These are phyloP conservation scores for Fomitopsis schrenkii DNA, from an alignment of 1,284 basidiomycete genomes.

Conservation along the genomic window DNA sequence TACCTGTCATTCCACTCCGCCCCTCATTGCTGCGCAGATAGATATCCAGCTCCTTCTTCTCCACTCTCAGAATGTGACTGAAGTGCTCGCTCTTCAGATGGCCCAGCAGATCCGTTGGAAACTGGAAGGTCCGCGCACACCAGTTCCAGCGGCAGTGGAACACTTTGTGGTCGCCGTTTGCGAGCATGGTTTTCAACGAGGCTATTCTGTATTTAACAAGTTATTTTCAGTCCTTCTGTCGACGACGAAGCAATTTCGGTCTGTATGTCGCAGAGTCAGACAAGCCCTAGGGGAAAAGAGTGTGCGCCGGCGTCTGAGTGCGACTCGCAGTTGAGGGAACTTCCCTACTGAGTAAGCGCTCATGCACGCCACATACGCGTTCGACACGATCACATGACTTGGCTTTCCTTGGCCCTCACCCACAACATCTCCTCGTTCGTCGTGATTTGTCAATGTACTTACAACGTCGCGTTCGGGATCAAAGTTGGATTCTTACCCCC, in stretches of 20 bases:
- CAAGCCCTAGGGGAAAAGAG: no score
- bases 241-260: no score
- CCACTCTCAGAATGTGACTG: slow-evolving; percentile 12
- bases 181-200: background rate
- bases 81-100: slow-evolving; percentile 14
- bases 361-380: background rate
- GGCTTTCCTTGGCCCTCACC: no score
- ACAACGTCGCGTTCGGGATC: no score
- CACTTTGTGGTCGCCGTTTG: background rate
- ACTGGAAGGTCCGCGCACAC: slow-evolving; percentile 13
- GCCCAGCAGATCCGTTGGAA: slow-evolving; percentile 6
- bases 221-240: no score
- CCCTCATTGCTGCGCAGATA: slow-evolving; percentile 15
- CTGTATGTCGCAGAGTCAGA: no score
- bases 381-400: background rate
- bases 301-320: no score
- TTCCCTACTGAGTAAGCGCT: background rate
- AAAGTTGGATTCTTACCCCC: no score
- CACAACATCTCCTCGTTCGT: no score
- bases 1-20: slow-evolving; percentile 14
- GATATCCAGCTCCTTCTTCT: slow-evolving; percentile 8
- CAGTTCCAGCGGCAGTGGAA: slow-evolving; percentile 19
- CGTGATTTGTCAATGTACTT: no score
- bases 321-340: no score
- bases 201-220: no score